A percentile compares a stretch with the other conserved stretches of the same genome.
These are phyloP conservation scores for Heliosperma pusillum DNA, from an alignment of 148 eudicot species.

Conservation along the genomic window DNA sequence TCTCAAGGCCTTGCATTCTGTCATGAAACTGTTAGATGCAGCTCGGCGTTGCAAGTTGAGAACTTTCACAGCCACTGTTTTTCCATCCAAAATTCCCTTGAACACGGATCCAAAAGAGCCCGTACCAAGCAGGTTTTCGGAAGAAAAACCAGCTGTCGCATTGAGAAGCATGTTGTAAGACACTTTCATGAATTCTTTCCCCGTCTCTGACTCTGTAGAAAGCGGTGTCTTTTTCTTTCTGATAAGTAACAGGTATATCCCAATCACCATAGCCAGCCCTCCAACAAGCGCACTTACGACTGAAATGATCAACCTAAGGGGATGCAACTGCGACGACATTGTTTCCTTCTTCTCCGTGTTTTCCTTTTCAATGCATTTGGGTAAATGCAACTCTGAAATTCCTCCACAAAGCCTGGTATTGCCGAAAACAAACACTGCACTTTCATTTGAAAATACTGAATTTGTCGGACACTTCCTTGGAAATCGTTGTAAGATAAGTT, in stretches of 20 bases:
- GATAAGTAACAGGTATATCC: not conserved
- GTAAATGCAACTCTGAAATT: slow-evolving; percentile 18
- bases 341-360: not conserved
- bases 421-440: slow-evolving; percentile 26
- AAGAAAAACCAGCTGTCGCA: slow-evolving; percentile 26
- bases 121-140: slow-evolving; percentile 14
- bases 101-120: slow-evolving; percentile 24
- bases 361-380: slow-evolving; percentile 14
- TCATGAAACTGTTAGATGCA: no score
- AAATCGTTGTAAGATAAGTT: slow-evolving; percentile 34
- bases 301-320: not conserved
- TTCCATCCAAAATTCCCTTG: no score
- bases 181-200: slow-evolving; percentile 10
- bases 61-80: no score
- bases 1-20: no score
- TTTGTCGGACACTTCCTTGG: slow-evolving; percentile 31
- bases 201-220: not conserved
- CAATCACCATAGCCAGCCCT: not conserved
- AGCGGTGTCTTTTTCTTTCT: not conserved
- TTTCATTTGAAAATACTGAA: slow-evolving; percentile 31
- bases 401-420: slow-evolving; percentile 40
- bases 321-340: not conserved
- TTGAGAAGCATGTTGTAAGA: not conserved
- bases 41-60: no score
- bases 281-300: not conserved